Percentiles rank a stretch among this genome's conserved stretches.
These are phyloP conservation scores for Mortierella sp. DNA, from an alignment of 371 early-diverging fungal species.

Conservation along the genomic window DNA sequence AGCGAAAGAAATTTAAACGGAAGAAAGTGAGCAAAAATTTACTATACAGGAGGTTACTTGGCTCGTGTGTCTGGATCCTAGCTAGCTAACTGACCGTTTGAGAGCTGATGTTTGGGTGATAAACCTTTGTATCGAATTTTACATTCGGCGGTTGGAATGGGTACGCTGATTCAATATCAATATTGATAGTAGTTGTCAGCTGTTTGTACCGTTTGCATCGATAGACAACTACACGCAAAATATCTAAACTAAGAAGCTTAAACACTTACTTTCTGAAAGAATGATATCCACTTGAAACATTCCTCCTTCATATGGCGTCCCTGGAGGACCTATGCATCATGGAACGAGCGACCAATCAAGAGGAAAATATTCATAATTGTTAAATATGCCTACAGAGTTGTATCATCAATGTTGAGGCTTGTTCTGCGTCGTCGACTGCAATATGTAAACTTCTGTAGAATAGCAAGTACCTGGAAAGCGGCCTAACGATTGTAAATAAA, in stretches of 20 bases:
- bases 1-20: background rate
- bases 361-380: background rate
- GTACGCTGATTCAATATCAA: slow-evolving; percentile 40
- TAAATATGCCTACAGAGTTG: too few relatives aligned
- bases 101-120: slow-evolving; percentile 68
- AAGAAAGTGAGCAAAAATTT: background rate
- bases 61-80: background rate
- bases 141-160: slow-evolving; percentile 67
- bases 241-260: background rate
- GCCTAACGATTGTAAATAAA: slow-evolving; percentile 9
- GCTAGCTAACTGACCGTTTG: slow-evolving; percentile 60
- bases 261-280: slow-evolving; percentile 41
- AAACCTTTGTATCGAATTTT: slow-evolving; percentile 65
- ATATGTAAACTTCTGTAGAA: background rate
- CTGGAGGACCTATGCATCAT: slow-evolving; percentile 40
- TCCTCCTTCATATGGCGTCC: slow-evolving; percentile 59
- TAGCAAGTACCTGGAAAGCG: slow-evolving; percentile 44
- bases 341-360: background rate
- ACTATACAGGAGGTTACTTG: background rate
- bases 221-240: background rate
- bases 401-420: too few relatives aligned
- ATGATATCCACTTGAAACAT: slow-evolving; percentile 60
- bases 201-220: too few relatives aligned
- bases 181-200: background rate
- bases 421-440: too few relatives aligned